Percentiles rank a stretch among this genome's conserved stretches.
phyloP scores from a whole-genome alignment of 495 filamentous ascomycete species.

The Echria macrotheca region DNA sequence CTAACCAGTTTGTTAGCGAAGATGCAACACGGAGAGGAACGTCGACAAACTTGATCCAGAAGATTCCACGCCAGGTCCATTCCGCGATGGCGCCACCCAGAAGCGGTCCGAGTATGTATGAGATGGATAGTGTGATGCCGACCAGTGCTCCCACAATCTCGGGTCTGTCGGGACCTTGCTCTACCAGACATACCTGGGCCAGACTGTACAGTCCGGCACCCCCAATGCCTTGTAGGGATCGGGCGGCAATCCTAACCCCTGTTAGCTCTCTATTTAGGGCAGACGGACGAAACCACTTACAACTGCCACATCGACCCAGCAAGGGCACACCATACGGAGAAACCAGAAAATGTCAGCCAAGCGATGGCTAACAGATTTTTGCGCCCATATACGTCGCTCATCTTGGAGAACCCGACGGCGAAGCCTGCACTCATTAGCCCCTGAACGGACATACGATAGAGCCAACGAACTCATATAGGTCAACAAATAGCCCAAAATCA shows the following conservation, averaged over 20 bases:
- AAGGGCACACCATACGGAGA: slow-evolving; percentile 54
- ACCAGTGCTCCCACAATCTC: slow-evolving; percentile 40
- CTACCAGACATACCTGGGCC: slow-evolving; percentile 48
- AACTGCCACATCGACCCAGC: slow-evolving; percentile 47
- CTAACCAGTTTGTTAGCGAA: slow-evolving; percentile 19
- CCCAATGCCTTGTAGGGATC: slow-evolving; percentile 58
- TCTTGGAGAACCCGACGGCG: slow-evolving; percentile 53
- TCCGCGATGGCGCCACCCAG: slow-evolving; percentile 64
- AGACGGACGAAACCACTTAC: slow-evolving; percentile 28
- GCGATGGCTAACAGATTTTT: slow-evolving; percentile 42
- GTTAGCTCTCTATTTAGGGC: too few relatives aligned
- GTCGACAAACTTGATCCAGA: slow-evolving; percentile 60
- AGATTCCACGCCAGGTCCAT: slow-evolving; percentile 62
- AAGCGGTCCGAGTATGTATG: slow-evolving; percentile 56
- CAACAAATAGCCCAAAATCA: slow-evolving; percentile 54
- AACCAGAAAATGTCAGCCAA: slow-evolving; percentile 49
- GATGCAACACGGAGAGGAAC: not conserved
- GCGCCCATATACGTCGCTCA: slow-evolving; percentile 56
- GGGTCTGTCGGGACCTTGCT: slow-evolving; percentile 47
- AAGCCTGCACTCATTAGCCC: slow-evolving; percentile 34
- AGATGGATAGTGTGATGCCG: slow-evolving; percentile 39
- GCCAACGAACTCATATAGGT: slow-evolving; percentile 51
- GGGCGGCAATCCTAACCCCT: slow-evolving; percentile 46
- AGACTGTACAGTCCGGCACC: slow-evolving; percentile 55
- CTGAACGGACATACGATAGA: not conserved